Base-by-base conservation (phyloP, 1,139 yeast genomes). In the Debaryomyces psychrophilus region DNA sequence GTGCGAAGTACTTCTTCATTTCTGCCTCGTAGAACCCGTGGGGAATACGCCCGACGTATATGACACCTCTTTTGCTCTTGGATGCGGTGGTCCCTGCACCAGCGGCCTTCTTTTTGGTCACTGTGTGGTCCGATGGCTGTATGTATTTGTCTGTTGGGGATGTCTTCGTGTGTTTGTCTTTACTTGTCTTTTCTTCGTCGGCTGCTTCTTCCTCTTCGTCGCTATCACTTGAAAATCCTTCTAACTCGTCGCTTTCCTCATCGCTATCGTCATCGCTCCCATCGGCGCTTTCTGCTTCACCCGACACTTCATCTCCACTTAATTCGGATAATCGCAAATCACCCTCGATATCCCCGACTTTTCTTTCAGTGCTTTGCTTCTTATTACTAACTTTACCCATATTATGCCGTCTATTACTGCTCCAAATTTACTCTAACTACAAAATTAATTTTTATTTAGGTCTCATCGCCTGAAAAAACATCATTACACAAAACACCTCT, bases 11-110 rank as follows among this genome's bases (percentile, higher is more conserved):
- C 59, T 81, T 79, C 53, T 78, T 78, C 79, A 87, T 76, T 69
- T 93, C 96, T 35, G 70, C 73, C 67, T 93, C 98, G 60, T 90
- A 85, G 72, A 93, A 90, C 44, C 96, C 97, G 57, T 85, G 84
- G 37, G 99, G 99, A 55, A 93, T 79, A 64, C 98, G 83, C 44
- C 98, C 97, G 39, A 93, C 79, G 67, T 92, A 93, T 51, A 93
- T 73, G 45, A 90, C 89, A 33, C 95, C 95, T 31, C 76, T 68
- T 28, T 57, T 60, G 37, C 34, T 43, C 31, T 57, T 63, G 28
- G 65, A 50, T 31, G 61, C 56, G 29, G 55, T 62, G 42, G 52
- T 50, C 12, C 57, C 52, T 39, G 54, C 39, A 11, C 34, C 22
- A 34, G 28, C 44, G 33, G 34, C 39, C 15, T 41, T 45, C 45